Evolutionary conservation across 495 filamentous ascomycete species (phyloP).

Genomic region (Hypoxylon fuscum): DNA sequence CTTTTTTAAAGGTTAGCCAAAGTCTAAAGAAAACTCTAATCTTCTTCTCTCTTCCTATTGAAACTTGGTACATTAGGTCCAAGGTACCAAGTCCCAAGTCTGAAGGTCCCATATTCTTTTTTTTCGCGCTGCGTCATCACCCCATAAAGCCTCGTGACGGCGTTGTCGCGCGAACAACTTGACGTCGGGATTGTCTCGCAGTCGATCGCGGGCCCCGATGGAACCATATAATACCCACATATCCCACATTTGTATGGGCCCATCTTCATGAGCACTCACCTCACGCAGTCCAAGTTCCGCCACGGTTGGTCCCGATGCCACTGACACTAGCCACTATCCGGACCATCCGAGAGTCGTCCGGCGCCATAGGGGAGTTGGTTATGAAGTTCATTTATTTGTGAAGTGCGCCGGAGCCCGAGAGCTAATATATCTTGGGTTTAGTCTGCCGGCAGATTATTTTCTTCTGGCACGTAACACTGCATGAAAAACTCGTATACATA

Average conservation of each 20-base stretch:
- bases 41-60: too few species aligned
- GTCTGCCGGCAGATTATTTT: slow-evolving; percentile 6
- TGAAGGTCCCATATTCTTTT: too few species aligned
- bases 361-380: too few species aligned
- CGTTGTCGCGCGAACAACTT: slow-evolving; percentile 33
- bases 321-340: slow-evolving; percentile 26
- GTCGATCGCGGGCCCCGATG: slow-evolving; percentile 32
- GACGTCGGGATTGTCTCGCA: slow-evolving; percentile 8
- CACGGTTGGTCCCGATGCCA: slow-evolving; percentile 32
- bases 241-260: too few species aligned
- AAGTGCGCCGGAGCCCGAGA: slow-evolving; percentile 24
- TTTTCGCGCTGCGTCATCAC: slow-evolving; percentile 28
- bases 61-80: too few species aligned
- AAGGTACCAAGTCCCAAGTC: too few species aligned
- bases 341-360: too few species aligned
- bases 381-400: slow-evolving; percentile 1
- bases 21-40: slow-evolving; percentile 12
- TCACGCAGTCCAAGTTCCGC: slow-evolving; percentile 19
- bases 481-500: neutral
- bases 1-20: slow-evolving; percentile 23
- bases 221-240: slow-evolving; percentile 34
- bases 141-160: slow-evolving; percentile 37
- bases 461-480: neutral
- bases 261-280: slow-evolving; percentile 27
- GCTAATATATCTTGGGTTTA: neutral